Evolutionary conservation across 768 basidiomycete genomes (phyloP), one percentile per base, ranked within the genome.

Genomic region (Termitomyces sp.): DNA sequence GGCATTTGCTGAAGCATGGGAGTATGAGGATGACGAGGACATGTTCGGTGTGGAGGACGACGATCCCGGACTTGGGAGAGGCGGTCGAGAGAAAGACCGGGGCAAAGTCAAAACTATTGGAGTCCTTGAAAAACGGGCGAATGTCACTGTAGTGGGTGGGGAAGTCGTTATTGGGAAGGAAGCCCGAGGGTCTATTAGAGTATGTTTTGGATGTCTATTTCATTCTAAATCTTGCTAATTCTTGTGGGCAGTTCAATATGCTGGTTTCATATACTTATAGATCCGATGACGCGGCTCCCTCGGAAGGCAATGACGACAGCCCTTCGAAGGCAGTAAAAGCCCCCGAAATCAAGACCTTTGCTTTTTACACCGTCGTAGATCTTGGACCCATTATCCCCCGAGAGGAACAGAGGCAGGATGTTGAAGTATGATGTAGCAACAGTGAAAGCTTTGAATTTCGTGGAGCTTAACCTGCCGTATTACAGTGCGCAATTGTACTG

Each of bases 1-100:
- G 14, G 91, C 96, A 2, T 95, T 90, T 66, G 93, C 93, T 17
- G 97, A 98, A 68, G 93, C 92, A 34, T 98, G 96, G 96, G 95
- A 98, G 70, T 97, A 95, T 60, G 96, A 97, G 32, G 96, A 97
- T 53, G 95, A 95, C 57, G 94, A 96, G 57, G 94, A 92, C 43
- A 90, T 92, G 89, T 87, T 88, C 64, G 84, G 82, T 37, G 92
- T 90, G 48, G 89, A 88, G 29, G 89, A 81, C 10, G 77, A 77
- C 44, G 74, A 72, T 54, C 62, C 71, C 31, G 63, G 74, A 65
- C 34, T 69, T 32, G 59, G 68, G 37, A 59, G 76, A 65, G 63
- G 77, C 59, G 68, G 73, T 40, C 68, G 71, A 59, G 76, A 81
- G 63, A 72, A 75, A 66, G 82, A 81, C 27, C 70, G 77, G 40